Evolutionary conservation across 78 protist genomes (phyloP), one percentile per base, ranked within the genome.

Genomic region (Dictyostelium intermedium): DNA sequence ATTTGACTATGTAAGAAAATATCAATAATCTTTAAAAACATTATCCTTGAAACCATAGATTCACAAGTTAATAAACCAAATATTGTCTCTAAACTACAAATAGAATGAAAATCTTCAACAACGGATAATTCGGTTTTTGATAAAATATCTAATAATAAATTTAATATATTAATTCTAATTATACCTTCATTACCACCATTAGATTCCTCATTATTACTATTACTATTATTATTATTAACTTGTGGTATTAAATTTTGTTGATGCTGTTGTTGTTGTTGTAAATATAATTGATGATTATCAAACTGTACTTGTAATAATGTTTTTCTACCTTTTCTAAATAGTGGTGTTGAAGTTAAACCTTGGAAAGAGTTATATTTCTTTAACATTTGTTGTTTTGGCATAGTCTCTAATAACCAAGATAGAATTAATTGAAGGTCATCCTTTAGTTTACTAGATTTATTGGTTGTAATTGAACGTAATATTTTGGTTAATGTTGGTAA

Each of bases 81-180:
- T 5, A 89, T 80, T 2, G 94, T 66, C 23, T 89, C 94, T 43
- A 89, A 39, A n/a, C 63, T 69, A 39, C 94, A 89, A 41, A 80
- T 63, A 11, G 87, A 80, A 60, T 89, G 94, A 80, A 89, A 89
- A 8, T 89, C 94, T 70, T 89, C 94, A 45, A 89, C 27, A 5
- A 89, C 84, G 5, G 70, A 35, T n/a, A 20, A n/a, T 20, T 89
- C 94, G 8, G 81, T 37, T 69, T 70, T 78, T 39, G 84, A 76
- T 18, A 89, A 43, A 18, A 80, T 69, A 35, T 89, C 87, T 35
- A 89, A 47, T 9, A 89, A 20, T 70, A 89, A 32, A 30, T 69
- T 45, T 6, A 89, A 43, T 1, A 89, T 80, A n/a, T 47, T 79
- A 39, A 70, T 50, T 20, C 94, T 37, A 23, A 89, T 69, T n/a